Conservation (phyloP, 768 basidiomycete species). For the Crepidotus variabilis region DNA sequence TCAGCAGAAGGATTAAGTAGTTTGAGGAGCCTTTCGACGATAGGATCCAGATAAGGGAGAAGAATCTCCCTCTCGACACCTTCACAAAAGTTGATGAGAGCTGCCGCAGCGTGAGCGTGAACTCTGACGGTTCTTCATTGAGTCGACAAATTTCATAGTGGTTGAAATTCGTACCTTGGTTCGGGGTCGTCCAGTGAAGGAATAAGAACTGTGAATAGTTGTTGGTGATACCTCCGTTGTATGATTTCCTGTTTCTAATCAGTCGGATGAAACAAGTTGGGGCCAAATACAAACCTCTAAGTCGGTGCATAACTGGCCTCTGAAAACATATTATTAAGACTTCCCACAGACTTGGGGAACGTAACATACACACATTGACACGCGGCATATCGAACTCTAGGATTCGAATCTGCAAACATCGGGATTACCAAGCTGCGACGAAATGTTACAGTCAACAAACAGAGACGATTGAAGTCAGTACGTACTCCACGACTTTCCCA, state of each 20-base stretch:
- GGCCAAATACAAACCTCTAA: constrained; percentile 52
- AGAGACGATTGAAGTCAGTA: constrained; percentile 5
- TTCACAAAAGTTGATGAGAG: constrained; percentile 89
- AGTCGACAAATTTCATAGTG: background rate
- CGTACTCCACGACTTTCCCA: constrained; percentile 78
- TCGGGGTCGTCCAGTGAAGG: constrained; percentile 73
- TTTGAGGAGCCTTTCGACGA: constrained; percentile 69
- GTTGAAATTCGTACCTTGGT: constrained; percentile 43
- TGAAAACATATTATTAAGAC: constrained; percentile 20
- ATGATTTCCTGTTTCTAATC: constrained; percentile 84
- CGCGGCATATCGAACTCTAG: constrained; percentile 71
- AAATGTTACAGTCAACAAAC: background rate
- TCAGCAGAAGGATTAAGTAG: constrained; percentile 55
- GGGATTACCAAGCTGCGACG: constrained; percentile 62
- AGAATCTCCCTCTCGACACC: constrained; percentile 74
- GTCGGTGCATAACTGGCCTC: constrained; percentile 88
- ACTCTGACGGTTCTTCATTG: constrained; percentile 45
- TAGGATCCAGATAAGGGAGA: constrained; percentile 73
- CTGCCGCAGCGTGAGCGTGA: constrained; percentile 83
- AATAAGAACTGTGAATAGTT: constrained; percentile 67
- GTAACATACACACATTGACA: constrained; percentile 80
- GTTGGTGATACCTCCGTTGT: constrained; percentile 63
- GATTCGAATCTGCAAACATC: constrained; percentile 76
- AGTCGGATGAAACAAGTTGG: constrained; percentile 45
- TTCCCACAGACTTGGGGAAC: constrained; percentile 1